A percentile compares a stretch with the other conserved stretches of the same genome.
Conservation (phyloP, 2,329 filamentous ascomycete species). For the Fusarium sp. region DNA sequence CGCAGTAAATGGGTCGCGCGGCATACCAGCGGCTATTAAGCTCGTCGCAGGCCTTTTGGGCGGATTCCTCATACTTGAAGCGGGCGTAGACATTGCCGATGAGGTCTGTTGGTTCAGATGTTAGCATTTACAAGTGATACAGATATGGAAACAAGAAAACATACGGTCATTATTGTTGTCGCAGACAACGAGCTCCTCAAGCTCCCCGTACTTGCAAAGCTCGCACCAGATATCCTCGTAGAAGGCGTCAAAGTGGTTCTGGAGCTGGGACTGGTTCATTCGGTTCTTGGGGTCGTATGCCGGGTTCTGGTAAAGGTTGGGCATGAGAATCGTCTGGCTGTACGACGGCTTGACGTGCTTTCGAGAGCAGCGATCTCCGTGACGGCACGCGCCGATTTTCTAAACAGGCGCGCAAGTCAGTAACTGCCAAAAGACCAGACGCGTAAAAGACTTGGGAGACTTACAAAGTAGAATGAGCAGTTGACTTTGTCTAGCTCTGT, state of each 20-base stretch:
- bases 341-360: conserved; percentile 99
- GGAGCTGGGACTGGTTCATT: conserved; percentile 95
- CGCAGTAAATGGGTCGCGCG: conserved; percentile 96
- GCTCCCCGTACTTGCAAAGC: conserved; percentile 98
- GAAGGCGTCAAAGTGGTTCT: conserved; percentile 99
- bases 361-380: conserved; percentile 96
- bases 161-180: conserved; percentile 98
- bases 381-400: conserved; percentile 99
- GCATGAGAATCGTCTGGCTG: conserved; percentile 96
- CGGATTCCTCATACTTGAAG: conserved; percentile 99
- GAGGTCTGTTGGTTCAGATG: conserved; percentile 68
- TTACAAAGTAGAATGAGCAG: conserved; percentile 90
- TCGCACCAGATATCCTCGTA: conserved; percentile 99
- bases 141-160: conserved; percentile 50
- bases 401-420: conserved; percentile 58
- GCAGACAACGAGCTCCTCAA: conserved; percentile 98
- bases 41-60: conserved; percentile 92
- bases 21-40: conserved; percentile 98
- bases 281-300: conserved; percentile 96
- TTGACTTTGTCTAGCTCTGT: conserved; percentile 99
- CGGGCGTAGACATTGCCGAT: conserved; percentile 99
- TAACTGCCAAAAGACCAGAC: conserved; percentile 16
- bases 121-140: conserved; percentile 35
- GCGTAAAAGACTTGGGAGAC: conserved; percentile 31
- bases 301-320: conserved; percentile 99